Conservation (phyloP, 805 yeast genomes). For the Lachancea quebecensis region DNA sequence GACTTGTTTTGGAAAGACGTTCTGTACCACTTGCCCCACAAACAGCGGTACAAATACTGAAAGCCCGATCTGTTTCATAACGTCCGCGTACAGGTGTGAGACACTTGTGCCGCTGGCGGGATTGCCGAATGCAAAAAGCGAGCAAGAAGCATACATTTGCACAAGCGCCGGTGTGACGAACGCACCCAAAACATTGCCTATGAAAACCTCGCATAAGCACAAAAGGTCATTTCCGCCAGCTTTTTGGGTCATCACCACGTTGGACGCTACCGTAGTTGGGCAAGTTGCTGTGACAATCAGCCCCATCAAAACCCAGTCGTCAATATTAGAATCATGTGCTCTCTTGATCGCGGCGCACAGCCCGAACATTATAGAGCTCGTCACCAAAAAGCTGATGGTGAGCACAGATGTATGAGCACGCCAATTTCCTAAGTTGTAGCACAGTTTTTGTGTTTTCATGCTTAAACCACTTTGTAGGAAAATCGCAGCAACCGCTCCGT, state of each 20-base stretch:
- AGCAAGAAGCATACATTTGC: conserved; percentile 54
- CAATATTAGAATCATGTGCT: conserved; percentile 53
- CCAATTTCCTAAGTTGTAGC: conserved; percentile 66
- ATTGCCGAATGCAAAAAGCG: conserved; percentile 69
- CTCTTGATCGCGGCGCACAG: conserved; percentile 58
- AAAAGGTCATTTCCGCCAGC: conserved; percentile 80
- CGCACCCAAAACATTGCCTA: conserved; percentile 81
- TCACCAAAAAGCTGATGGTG: conserved; percentile 60
- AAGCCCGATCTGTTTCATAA: conserved; percentile 82
- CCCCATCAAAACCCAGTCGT: conserved; percentile 74
- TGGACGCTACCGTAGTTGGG: conserved; percentile 88
- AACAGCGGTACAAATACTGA: conserved; percentile 78
- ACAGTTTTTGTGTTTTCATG: conserved; percentile 57
- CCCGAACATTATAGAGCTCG: conserved; percentile 67
- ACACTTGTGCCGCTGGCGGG: conserved; percentile 57
- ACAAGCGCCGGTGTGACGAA: conserved; percentile 80
- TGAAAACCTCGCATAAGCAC: conserved; percentile 75
- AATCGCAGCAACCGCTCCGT: conserved; percentile 82
- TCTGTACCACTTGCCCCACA: conserved; percentile 82
- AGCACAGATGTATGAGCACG: conserved; percentile 73
- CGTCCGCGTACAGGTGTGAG: conserved; percentile 55
- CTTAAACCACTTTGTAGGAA: conserved; percentile 76
- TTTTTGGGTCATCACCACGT: conserved; percentile 83
- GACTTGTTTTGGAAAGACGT: conserved; percentile 57
- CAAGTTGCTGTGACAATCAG: conserved; percentile 76